Percentiles rank a stretch among this genome's conserved stretches.
phyloP scores from a whole-genome alignment of 2,329 filamentous ascomycete species.

The Colletotrichum lupini region DNA sequence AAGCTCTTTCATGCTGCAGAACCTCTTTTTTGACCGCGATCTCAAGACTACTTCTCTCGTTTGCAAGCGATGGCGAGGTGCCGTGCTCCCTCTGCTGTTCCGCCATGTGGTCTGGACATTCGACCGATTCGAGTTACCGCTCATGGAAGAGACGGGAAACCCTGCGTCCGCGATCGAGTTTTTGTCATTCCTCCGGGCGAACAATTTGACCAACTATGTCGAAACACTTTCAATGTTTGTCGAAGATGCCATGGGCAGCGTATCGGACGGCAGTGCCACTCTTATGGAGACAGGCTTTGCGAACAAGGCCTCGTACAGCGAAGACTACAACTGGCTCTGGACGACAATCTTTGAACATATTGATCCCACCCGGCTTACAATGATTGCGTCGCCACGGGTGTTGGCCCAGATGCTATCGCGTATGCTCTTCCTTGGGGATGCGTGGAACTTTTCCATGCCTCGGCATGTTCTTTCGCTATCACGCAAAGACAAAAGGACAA shows the following conservation, averaged over 20 bases:
- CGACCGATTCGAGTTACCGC: constrained; percentile 44
- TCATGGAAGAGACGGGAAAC: constrained; percentile 39
- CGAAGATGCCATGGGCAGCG: constrained; percentile 38
- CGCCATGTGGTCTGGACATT: constrained; percentile 59
- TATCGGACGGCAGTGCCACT: constrained; percentile 11
- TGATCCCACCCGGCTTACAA: constrained; percentile 63
- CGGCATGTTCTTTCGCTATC: constrained; percentile 69
- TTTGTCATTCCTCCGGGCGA: constrained; percentile 51
- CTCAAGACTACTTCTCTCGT: constrained; percentile 69
- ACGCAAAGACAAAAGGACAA: constrained; percentile 36
- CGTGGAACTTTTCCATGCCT: constrained; percentile 72
- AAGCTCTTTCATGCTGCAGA: constrained; percentile 51
- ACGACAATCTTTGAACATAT: constrained; percentile 63
- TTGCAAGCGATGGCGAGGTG: constrained; percentile 62
- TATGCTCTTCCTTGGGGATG: constrained; percentile 65
- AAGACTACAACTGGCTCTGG: constrained; percentile 63
- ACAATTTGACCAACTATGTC: constrained; percentile 52
- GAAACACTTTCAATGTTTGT: constrained; percentile 53
- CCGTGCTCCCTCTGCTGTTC: constrained; percentile 68
- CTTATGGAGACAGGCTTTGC: constrained; percentile 26
- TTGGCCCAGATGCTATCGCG: constrained; percentile 71
- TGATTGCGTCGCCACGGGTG: constrained; percentile 71
- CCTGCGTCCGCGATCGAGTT: constrained; percentile 44
- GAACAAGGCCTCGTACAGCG: constrained; percentile 28
- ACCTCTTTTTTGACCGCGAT: constrained; percentile 43